Evolutionary conservation across 495 filamentous ascomycete genomes (phyloP).

Genomic region (Neurospora tetraspora): DNA sequence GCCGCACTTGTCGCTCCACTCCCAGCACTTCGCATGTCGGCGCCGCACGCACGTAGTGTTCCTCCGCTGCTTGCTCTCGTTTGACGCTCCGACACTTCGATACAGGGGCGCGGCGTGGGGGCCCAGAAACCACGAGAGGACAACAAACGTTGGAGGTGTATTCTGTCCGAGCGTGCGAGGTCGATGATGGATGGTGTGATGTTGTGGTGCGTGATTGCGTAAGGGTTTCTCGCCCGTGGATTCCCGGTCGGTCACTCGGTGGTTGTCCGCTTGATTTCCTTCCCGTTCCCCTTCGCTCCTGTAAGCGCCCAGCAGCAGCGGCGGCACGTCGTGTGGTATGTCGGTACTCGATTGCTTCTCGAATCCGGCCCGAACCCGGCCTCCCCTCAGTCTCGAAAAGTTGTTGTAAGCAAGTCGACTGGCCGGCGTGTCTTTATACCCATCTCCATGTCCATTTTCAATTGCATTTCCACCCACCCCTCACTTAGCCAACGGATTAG

Average conservation of each 20-base stretch:
- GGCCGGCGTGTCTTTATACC: too few species aligned
- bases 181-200: not conserved
- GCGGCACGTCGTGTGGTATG: not conserved
- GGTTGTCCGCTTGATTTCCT: not conserved
- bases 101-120: not conserved
- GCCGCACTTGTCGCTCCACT: too few species aligned
- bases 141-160: not conserved
- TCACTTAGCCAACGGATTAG: constrained; percentile 81
- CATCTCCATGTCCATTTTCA: not conserved
- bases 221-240: not conserved
- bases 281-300: not conserved
- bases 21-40: not conserved
- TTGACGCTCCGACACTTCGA: not conserved
- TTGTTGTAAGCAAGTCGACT: not conserved
- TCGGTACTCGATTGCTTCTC: not conserved
- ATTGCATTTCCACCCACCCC: not conserved
- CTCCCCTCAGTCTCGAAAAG: not conserved
- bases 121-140: not conserved
- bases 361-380: not conserved
- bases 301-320: too few species aligned
- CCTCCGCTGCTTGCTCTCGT: not conserved
- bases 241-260: not conserved
- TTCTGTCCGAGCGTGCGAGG: not conserved
- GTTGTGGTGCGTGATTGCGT: not conserved
- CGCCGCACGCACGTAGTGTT: not conserved